Conservation (phyloP, 2,329 filamentous ascomycete genomes). For the Oidium heveae region DNA sequence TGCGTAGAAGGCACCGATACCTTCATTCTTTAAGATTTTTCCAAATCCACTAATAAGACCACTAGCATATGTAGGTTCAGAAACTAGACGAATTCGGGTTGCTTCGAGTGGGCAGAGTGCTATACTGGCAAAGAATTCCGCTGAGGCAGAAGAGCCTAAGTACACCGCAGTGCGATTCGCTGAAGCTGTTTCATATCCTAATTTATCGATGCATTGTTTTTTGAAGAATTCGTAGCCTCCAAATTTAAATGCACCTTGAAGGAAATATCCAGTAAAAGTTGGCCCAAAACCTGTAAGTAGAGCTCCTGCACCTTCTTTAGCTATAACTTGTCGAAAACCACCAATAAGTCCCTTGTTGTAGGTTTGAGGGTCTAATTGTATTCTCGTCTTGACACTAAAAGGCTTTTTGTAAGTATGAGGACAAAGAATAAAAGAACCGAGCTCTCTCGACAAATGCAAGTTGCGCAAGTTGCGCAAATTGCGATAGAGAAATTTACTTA, state of each 20-base stretch:
- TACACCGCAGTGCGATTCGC: conserved; percentile 66
- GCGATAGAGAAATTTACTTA: conserved; percentile 31
- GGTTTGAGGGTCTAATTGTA: conserved; percentile 71
- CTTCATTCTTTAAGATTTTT: conserved; percentile 67
- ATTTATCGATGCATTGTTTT: conserved; percentile 58
- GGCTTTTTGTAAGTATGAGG: too few relatives aligned
- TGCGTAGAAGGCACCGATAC: conserved; percentile 68
- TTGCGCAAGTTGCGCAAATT: too few relatives aligned
- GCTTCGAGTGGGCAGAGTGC: conserved; percentile 81
- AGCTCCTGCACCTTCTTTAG: conserved; percentile 63
- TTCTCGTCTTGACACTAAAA: conserved; percentile 73
- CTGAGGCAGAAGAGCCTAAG: conserved; percentile 40
- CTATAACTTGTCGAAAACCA: conserved; percentile 65
- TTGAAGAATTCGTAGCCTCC: conserved; percentile 95
- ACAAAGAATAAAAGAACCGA: too few relatives aligned
- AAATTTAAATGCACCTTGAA: conserved; percentile 83
- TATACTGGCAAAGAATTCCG: conserved; percentile 50
- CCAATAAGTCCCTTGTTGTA: too few relatives aligned
- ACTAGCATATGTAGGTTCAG: conserved; percentile 61
- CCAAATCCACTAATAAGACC: conserved; percentile 55
- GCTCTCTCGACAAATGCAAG: too few relatives aligned
- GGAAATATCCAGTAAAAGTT: conserved; percentile 76
- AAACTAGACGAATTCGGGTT: conserved; percentile 81
- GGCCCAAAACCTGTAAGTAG: conserved; percentile 68
- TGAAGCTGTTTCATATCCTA: conserved; percentile 53